Base-by-base conservation (phyloP, 177 flowering plant species). In the Vitis hybrid region DNA sequence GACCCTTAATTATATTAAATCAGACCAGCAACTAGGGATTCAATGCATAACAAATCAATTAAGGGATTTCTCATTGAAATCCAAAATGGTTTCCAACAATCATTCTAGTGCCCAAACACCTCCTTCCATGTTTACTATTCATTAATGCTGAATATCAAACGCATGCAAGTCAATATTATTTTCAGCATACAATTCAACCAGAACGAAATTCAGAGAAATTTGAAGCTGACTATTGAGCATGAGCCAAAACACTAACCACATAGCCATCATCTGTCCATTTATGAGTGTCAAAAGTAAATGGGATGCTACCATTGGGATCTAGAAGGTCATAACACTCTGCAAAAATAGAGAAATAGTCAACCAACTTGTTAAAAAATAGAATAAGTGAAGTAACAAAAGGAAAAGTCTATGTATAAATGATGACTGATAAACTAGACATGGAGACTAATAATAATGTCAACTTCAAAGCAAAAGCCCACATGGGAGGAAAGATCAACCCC, bases 281-380 rank as follows among this genome's bases (percentile, higher is more conserved):
- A 21, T 55, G 10, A 62, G 82, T 83, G 60, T 89, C 89, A 26
- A 84, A 84, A 62, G 85, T 84, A 40, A 88, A 73, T 6, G 90
- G 75, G 26, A 88, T 71, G 68, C 83, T 88, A 34, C 92, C 90
- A 62, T 75, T 77, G 5, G 92, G 90, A 81, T 88, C 92, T 81
- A 88, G 64, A 18, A 86, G 88, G 56, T 88, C 92, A 67, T 77
- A 86, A 70, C 87, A 82, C 75, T 84, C 92, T 88, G 82, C 71
- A 78, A 56, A 60, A n/a, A 18, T 10, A 70, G 3, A 17, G 60
- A 60, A 74, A 60, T 2, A 14, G 7, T 13, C 66, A 72, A 19
- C 15, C 40, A 9, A 17, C 2, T 10, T 17, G 3, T 5, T n/a
- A n/a, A 1, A 48, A 67, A 70, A 17, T 18, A 26, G n/a, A 61